Evolutionary conservation across 2,329 filamentous ascomycete genomes (phyloP).

Genomic region (Zymoseptoria pseudotritici): DNA sequence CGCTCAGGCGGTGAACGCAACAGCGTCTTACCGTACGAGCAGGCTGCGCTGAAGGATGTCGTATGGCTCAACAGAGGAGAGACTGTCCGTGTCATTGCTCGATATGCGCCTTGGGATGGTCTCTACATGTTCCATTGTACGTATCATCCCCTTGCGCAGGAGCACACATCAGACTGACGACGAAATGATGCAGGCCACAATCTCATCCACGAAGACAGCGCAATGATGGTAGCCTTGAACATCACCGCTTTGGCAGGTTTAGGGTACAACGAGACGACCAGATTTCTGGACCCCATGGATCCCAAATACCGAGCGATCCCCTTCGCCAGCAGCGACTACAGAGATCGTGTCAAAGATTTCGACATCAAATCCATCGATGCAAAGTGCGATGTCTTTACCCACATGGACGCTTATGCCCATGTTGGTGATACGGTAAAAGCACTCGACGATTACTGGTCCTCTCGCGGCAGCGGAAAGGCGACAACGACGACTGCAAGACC

Average conservation of each 20-base stretch:
- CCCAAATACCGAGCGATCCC: neutral
- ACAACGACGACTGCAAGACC: neutral
- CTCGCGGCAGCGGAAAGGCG: neutral
- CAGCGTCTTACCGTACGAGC: constrained; percentile 44
- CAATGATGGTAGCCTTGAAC: constrained; percentile 34
- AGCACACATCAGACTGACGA: constrained; percentile 8
- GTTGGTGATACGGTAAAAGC: neutral
- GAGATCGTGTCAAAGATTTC: neutral
- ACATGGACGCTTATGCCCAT: neutral
- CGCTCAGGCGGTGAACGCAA: constrained; percentile 37
- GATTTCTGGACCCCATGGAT: neutral
- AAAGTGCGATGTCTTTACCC: neutral
- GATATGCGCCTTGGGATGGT: constrained; percentile 45
- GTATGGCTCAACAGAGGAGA: constrained; percentile 46
- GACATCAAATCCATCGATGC: neutral
- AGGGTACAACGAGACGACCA: constrained; percentile 12
- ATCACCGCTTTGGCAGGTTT: constrained; percentile 25
- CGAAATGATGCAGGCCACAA: constrained; percentile 35
- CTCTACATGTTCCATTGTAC: constrained; percentile 26
- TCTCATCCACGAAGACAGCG: constrained; percentile 34
- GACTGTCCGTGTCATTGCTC: constrained; percentile 41
- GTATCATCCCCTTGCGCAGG: too few relatives aligned
- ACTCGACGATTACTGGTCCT: neutral
- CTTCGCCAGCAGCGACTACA: neutral
- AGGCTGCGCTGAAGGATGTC: constrained; percentile 48